phyloP scores from a whole-genome alignment of 2,329 filamentous ascomycete species.

The Domatiomyces catenatus region DNA sequence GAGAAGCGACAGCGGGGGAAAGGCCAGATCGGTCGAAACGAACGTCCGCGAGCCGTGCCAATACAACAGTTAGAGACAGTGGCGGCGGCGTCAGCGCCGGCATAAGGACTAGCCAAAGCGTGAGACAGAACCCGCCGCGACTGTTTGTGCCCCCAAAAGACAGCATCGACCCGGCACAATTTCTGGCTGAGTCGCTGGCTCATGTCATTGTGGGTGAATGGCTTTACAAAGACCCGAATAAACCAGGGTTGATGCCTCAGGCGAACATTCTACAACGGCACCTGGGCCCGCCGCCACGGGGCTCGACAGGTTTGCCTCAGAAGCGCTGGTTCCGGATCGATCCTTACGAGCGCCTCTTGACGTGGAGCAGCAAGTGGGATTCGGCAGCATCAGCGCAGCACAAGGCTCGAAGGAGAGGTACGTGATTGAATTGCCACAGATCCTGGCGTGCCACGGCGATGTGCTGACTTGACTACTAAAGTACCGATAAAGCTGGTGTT shows the following conservation, averaged over 20 bases:
- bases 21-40: neutral
- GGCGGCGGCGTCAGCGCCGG: neutral
- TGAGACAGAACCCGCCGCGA: neutral
- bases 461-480: neutral
- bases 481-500: slow-evolving; percentile 1
- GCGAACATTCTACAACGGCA: neutral
- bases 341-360: neutral
- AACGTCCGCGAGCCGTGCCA: neutral
- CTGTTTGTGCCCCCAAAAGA: neutral
- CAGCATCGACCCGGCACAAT: neutral
- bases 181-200: slow-evolving; percentile 1
- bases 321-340: slow-evolving; percentile 1
- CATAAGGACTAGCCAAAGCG: neutral
- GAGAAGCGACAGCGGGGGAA: neutral
- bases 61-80: neutral
- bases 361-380: slow-evolving; percentile 1
- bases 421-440: neutral
- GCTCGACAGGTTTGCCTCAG: neutral
- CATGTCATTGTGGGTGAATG: slow-evolving; percentile 1
- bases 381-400: neutral
- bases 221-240: slow-evolving; percentile 1
- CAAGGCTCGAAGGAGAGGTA: neutral
- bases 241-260: slow-evolving; percentile 1
- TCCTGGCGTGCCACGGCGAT: neutral
- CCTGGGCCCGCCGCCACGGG: neutral